These are phyloP conservation scores for Fusarium nematophilum DNA, from an alignment of 2,329 filamentous ascomycete genomes.

Conservation along the genomic window DNA sequence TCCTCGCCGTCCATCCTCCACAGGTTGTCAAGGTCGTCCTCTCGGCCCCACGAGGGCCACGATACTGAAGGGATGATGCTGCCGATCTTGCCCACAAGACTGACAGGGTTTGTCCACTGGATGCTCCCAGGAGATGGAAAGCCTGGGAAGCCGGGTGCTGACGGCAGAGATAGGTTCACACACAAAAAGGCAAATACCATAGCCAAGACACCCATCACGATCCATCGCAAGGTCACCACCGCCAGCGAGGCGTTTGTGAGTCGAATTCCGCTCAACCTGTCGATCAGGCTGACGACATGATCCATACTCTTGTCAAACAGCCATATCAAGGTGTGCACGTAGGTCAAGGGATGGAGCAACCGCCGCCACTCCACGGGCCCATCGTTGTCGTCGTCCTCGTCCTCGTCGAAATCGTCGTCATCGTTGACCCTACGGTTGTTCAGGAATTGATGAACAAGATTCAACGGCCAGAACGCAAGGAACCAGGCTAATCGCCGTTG, in stretches of 20 bases:
- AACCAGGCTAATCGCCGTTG: constrained; percentile 38
- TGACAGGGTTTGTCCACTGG: constrained; percentile 23
- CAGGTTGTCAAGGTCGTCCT: constrained; percentile 23
- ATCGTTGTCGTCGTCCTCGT: constrained; percentile 14
- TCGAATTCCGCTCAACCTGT: constrained; percentile 20
- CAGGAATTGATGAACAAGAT: constrained; percentile 10
- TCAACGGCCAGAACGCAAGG: constrained; percentile 35
- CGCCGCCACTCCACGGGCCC: constrained; percentile 38
- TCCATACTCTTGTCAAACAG: constrained; percentile 37
- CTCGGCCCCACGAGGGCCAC: constrained; percentile 39
- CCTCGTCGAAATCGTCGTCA: constrained; percentile 28
- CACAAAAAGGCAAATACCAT: constrained; percentile 9
- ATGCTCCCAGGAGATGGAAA: constrained; percentile 13
- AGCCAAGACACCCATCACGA: constrained; percentile 1
- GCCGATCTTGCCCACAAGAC: constrained; percentile 35
- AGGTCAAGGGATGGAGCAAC: constrained; percentile 48
- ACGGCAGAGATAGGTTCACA: not conserved
- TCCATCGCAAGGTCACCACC: not conserved
- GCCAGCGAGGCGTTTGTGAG: not conserved
- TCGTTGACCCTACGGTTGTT: not conserved
- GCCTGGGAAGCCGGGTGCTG: constrained; percentile 7
- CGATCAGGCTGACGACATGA: constrained; percentile 25
- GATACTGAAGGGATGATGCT: constrained; percentile 42
- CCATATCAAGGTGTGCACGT: constrained; percentile 43
- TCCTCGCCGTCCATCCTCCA: constrained; percentile 34